These are phyloP conservation scores for Cercospora citrullina DNA, from an alignment of 2,329 filamentous ascomycete genomes.

Conservation along the genomic window DNA sequence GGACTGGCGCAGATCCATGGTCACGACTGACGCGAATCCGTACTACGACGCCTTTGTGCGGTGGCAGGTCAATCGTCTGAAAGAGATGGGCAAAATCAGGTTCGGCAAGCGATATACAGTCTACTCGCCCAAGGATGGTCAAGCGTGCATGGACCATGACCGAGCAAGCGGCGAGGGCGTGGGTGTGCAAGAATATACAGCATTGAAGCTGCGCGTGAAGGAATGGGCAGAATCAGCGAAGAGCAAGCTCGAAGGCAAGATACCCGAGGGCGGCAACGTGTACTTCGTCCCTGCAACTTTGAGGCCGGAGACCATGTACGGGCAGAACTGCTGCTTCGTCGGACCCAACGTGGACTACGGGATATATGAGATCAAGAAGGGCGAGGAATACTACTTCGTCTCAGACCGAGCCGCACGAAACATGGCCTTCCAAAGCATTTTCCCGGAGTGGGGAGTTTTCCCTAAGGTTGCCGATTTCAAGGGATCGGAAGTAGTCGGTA, in stretches of 20 bases:
- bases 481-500: conserved; percentile 81
- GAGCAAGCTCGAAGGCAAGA: conserved; percentile 70
- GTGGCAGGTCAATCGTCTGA: conserved; percentile 95
- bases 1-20: conserved; percentile 89
- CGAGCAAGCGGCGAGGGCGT: conserved; percentile 77
- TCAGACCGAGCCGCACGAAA: conserved; percentile 84
- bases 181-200: conserved; percentile 87
- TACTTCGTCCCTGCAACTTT: conserved; percentile 92
- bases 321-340: conserved; percentile 94
- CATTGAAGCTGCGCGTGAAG: conserved; percentile 84
- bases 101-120: conserved; percentile 92
- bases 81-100: conserved; percentile 87
- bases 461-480: conserved; percentile 72
- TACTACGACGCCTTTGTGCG: conserved; percentile 94
- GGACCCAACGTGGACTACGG: conserved; percentile 88
- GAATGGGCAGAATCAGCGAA: conserved; percentile 81
- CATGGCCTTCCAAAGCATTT: conserved; percentile 92
- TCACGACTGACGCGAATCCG: conserved; percentile 94
- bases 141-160: conserved; percentile 87
- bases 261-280: conserved; percentile 75
- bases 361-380: conserved; percentile 68
- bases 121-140: conserved; percentile 85
- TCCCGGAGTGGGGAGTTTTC: conserved; percentile 72
- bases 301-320: conserved; percentile 97
- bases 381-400: conserved; percentile 74